Conservation (phyloP, 176 grass and related monocot species). For the Urochloa ruziziensis region DNA sequence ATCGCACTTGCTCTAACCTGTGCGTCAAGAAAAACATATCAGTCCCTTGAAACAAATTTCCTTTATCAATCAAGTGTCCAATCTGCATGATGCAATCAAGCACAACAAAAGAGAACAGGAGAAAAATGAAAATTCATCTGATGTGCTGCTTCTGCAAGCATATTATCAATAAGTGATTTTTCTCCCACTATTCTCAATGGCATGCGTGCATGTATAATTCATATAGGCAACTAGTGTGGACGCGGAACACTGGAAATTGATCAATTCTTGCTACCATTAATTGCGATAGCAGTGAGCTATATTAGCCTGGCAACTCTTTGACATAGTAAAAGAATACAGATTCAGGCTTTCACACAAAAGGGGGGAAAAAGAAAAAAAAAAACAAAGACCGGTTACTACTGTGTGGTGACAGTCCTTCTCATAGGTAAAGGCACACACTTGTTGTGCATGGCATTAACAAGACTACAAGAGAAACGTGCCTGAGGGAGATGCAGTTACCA, state of each 20-base stretch:
- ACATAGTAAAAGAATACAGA: background rate
- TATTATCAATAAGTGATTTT: background rate
- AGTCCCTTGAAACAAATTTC: background rate
- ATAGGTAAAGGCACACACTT: background rate
- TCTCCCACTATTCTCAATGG: background rate
- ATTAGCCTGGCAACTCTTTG: background rate
- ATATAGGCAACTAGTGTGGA: background rate
- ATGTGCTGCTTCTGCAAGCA: background rate
- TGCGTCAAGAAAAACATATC: background rate
- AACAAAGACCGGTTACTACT: background rate
- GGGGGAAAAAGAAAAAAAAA: too few species aligned
- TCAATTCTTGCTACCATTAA: background rate
- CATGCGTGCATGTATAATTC: background rate
- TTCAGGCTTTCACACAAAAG: background rate
- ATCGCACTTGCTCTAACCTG: constrained; percentile 61
- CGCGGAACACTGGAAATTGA: background rate
- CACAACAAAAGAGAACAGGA: background rate
- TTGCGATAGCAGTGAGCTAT: background rate
- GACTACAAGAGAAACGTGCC: background rate
- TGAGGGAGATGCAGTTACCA: background rate
- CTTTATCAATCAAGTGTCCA: background rate
- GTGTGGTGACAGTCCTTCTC: background rate
- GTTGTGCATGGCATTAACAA: background rate
- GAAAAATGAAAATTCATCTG: background rate
- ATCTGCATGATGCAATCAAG: background rate